Percentiles rank a stretch among this genome's conserved stretches.
phyloP scores from a whole-genome alignment of 441 rosid genomes.

The Francoa sonchifolia region DNA sequence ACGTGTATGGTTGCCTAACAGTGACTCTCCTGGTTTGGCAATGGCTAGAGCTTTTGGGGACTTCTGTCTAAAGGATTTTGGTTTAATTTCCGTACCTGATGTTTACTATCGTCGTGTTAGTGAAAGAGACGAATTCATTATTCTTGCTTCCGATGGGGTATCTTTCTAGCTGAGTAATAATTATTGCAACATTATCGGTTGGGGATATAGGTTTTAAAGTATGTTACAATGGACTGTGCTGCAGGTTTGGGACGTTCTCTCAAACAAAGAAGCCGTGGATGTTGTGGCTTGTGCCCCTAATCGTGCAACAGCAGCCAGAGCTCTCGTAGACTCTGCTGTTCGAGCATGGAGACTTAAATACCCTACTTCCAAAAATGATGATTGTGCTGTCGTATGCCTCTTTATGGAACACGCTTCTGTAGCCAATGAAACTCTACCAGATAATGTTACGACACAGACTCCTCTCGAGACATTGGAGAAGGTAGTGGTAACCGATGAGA shows the following conservation, averaged over 20 bases:
- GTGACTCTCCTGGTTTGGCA: constrained; percentile 66
- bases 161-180: constrained; percentile 1
- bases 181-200: not conserved
- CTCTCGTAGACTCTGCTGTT: constrained; percentile 60
- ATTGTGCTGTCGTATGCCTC: constrained; percentile 60
- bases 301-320: constrained; percentile 51
- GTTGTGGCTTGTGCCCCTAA: constrained; percentile 56
- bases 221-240: not conserved
- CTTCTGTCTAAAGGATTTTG: constrained; percentile 74
- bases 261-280: constrained; percentile 62
- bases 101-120: constrained; percentile 34
- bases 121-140: constrained; percentile 47
- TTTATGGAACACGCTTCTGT: constrained; percentile 33
- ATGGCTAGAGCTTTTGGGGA: constrained; percentile 78
- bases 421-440: constrained; percentile 14
- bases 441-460: constrained; percentile 6
- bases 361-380: constrained; percentile 64
- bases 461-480: constrained; percentile 9
- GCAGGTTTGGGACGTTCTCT: constrained; percentile 73
- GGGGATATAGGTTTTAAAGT: not conserved
- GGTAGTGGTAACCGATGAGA: constrained; percentile 16
- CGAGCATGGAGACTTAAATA: constrained; percentile 64
- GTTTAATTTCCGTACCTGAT: constrained; percentile 59
- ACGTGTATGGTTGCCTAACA: constrained; percentile 73
- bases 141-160: constrained; percentile 73